These are phyloP conservation scores for Cercis canadensis DNA, from an alignment of 306 rosid genomes.

Conservation along the genomic window DNA sequence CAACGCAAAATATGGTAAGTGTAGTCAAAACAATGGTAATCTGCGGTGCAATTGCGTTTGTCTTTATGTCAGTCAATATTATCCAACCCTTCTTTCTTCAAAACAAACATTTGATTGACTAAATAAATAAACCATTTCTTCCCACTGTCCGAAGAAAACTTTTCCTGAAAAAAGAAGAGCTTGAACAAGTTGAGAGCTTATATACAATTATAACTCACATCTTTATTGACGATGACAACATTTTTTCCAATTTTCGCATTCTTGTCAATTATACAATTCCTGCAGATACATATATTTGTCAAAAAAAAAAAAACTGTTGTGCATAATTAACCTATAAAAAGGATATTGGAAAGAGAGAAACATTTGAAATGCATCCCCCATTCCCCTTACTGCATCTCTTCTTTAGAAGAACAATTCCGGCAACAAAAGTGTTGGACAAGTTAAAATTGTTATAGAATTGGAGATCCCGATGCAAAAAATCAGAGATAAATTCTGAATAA, in stretches of 20 bases:
- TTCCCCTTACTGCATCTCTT: no score
- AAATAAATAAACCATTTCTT: background rate
- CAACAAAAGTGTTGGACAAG: conserved; percentile 1
- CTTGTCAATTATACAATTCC: conserved; percentile 64
- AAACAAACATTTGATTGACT: background rate
- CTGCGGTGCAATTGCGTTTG: background rate
- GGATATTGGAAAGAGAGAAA: no score
- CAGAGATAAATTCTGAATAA: background rate
- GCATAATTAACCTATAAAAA: background rate
- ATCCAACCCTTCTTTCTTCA: background rate
- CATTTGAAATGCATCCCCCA: no score
- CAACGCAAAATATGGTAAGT: background rate
- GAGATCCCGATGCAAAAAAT: background rate
- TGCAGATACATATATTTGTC: conserved; percentile 30
- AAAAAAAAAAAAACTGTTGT: background rate
- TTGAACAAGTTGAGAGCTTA: conserved; percentile 2
- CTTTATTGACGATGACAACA: conserved; percentile 57
- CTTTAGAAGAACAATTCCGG: background rate
- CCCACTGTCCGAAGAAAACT: background rate
- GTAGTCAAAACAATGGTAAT: background rate
- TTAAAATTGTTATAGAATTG: background rate
- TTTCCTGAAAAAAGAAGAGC: no score
- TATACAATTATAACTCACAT: conserved; percentile 43
- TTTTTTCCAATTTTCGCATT: conserved; percentile 59
- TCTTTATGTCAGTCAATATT: background rate